These are phyloP conservation scores for Crassisporium funariophilum DNA, from an alignment of 768 basidiomycete genomes.

Conservation along the genomic window DNA sequence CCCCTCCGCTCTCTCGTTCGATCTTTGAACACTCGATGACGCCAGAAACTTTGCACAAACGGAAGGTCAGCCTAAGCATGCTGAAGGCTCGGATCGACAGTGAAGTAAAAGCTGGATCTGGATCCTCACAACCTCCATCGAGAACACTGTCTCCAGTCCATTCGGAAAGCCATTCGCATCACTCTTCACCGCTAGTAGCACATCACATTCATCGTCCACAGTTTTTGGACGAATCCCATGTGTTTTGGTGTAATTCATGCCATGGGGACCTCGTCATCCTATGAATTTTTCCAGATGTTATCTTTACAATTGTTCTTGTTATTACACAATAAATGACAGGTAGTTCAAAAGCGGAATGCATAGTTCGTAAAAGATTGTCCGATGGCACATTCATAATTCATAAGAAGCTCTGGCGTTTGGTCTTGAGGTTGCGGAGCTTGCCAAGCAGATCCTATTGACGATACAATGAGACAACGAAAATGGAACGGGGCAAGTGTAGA, in stretches of 20 bases:
- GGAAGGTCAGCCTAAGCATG: constrained; percentile 84
- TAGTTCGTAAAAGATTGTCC: background rate
- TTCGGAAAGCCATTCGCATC: constrained; percentile 33
- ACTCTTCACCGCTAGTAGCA: constrained; percentile 25
- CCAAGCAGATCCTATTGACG: constrained; percentile 55
- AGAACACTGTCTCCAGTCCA: constrained; percentile 59
- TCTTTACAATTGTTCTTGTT: background rate
- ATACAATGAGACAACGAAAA: constrained; percentile 7
- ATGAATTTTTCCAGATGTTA: constrained; percentile 27
- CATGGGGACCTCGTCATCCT: constrained; percentile 80
- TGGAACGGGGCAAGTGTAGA: constrained; percentile 9
- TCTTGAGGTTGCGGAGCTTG: constrained; percentile 55
- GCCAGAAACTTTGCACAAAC: constrained; percentile 78
- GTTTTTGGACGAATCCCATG: constrained; percentile 85
- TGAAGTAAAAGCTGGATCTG: constrained; percentile 54
- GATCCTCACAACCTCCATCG: constrained; percentile 46
- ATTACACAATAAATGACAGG: background rate
- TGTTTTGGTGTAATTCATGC: constrained; percentile 89
- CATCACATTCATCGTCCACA: constrained; percentile 54
- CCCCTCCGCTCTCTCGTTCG: constrained; percentile 50
- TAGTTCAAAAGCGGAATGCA: background rate
- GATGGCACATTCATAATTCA: constrained; percentile 4
- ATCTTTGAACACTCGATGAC: constrained; percentile 72
- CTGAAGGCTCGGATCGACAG: constrained; percentile 89
- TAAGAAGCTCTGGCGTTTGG: constrained; percentile 43